Evolutionary conservation across 2,329 filamentous ascomycete species (phyloP), one percentile per base, ranked within the genome.

Genomic region (Pseudogymnoascus sp.): DNA sequence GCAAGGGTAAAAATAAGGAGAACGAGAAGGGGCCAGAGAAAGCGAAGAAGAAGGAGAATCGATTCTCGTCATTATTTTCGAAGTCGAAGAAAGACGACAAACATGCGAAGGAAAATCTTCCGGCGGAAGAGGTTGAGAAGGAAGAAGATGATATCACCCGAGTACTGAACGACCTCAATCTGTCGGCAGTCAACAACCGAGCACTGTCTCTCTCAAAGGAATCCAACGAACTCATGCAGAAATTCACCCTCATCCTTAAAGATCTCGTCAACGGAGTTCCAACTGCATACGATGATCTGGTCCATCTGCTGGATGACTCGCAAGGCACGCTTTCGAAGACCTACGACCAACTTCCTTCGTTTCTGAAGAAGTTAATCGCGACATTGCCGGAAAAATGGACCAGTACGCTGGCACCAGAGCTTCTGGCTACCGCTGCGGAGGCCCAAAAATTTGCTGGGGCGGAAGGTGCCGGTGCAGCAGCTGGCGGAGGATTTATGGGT

Each of bases 261-360:
- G 94, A 99, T 72, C 83, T 97, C 13, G 84, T 94, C 69, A 92
- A 92, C 71, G 94, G 94, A 64, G 94, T 91, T 1, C 94, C 94
- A 2, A 97, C 93, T 0, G 94, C 94, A 2, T 96, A 95, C 74
- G 82, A 88, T 70, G 94, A 99, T 72, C 86, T 99, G n/a, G 85
- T 79, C 2, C 69, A 71, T 11, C 79, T 88, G 21, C 74, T 87
- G 44, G 82, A 86, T 63, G 83, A 86, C 70, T 79, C 79, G 63
- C 82, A 87, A 69, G 81, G 81, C 63, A 76, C 79, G n/a, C 76
- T 87, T n/a, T 77, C 79, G 40, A 78, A 79, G 62, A 79, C 79
- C 63, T 87, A 82, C 69, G 83, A 85, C 62, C 81, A 85, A 65
- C 82, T 97, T 47, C 93, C 93, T 0, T 79, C 80, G 0, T 90